Evolutionary conservation across 495 filamentous ascomycete species (phyloP).

Genomic region (Aspergillus bertholletiae): DNA sequence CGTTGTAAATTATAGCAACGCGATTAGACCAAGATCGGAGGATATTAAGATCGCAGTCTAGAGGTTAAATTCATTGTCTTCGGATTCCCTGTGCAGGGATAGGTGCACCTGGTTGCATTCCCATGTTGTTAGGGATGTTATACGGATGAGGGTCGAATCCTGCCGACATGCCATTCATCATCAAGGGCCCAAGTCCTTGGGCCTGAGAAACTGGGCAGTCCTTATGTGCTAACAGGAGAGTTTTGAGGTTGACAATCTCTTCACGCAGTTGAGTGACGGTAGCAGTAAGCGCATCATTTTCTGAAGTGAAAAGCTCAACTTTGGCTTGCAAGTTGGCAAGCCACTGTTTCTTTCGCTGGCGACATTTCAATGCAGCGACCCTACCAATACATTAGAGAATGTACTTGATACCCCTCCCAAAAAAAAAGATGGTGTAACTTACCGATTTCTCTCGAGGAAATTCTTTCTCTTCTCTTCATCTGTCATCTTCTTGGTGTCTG

Average conservation of each 20-base stretch:
- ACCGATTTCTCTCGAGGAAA: constrained; percentile 95
- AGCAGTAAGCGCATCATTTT: constrained; percentile 83
- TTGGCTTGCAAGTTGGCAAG: constrained; percentile 92
- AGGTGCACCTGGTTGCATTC: constrained; percentile 35
- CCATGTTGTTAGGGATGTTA: constrained; percentile 35
- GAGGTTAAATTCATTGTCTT: constrained; percentile 10
- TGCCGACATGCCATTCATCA: constrained; percentile 55
- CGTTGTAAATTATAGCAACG: constrained; percentile 2
- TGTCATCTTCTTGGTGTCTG: constrained; percentile 81
- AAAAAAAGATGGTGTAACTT: constrained; percentile 36
- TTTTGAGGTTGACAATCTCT: constrained; percentile 95
- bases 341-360: constrained; percentile 99
- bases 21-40: constrained; percentile 4
- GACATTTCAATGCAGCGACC: constrained; percentile 93
- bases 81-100: constrained; percentile 42
- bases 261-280: constrained; percentile 83
- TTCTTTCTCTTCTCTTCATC: constrained; percentile 99
- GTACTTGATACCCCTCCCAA: neutral
- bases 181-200: constrained; percentile 70
- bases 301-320: constrained; percentile 83
- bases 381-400: constrained; percentile 45
- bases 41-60: constrained; percentile 5
- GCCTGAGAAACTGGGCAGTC: constrained; percentile 91
- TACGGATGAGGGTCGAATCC: constrained; percentile 39
- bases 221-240: constrained; percentile 88